A percentile compares a stretch with the other conserved stretches of the same genome.
phyloP scores from a whole-genome alignment of 2,329 filamentous ascomycete genomes.

The Botryotinia calthae region DNA sequence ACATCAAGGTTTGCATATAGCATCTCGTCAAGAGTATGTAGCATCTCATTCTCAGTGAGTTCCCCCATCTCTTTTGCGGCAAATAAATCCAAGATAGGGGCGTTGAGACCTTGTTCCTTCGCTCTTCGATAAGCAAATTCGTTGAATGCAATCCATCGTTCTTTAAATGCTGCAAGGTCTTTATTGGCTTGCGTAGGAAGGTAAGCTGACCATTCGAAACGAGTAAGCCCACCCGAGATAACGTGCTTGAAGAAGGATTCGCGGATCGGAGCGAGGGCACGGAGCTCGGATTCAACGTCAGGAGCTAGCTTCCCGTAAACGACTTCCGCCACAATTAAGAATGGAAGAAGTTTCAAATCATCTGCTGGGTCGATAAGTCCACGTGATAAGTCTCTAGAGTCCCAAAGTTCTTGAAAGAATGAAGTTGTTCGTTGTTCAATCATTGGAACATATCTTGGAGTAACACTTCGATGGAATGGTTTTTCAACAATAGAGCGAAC shows the following conservation, averaged over 20 bases:
- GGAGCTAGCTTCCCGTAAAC: constrained; percentile 41
- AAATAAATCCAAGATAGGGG: constrained; percentile 28
- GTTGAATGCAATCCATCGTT: constrained; percentile 41
- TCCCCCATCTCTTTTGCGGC: constrained; percentile 25
- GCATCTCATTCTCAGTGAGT: constrained; percentile 36
- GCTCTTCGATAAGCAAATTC: constrained; percentile 27
- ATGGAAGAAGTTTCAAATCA: constrained; percentile 39
- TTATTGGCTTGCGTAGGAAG: constrained; percentile 36
- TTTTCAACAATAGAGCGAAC: constrained; percentile 31
- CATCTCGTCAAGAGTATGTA: constrained; percentile 48
- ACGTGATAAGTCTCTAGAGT: constrained; percentile 10
- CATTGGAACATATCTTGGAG: constrained; percentile 11
- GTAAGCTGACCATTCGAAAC: constrained; percentile 34
- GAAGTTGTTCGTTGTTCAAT: constrained; percentile 13
- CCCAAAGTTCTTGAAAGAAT: constrained; percentile 23
- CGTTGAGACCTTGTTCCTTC: background rate
- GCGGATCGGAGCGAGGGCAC: constrained; percentile 31
- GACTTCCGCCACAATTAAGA: constrained; percentile 42
- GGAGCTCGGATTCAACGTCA: constrained; percentile 33
- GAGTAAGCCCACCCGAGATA: constrained; percentile 40
- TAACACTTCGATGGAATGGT: constrained; percentile 14
- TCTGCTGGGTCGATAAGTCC: constrained; percentile 27
- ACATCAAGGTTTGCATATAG: constrained; percentile 50
- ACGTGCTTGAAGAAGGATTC: constrained; percentile 39
- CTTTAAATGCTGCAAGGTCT: constrained; percentile 36